Evolutionary conservation across 2,329 filamentous ascomycete genomes (phyloP).

Genomic region (Sclerotinia spermophila): DNA sequence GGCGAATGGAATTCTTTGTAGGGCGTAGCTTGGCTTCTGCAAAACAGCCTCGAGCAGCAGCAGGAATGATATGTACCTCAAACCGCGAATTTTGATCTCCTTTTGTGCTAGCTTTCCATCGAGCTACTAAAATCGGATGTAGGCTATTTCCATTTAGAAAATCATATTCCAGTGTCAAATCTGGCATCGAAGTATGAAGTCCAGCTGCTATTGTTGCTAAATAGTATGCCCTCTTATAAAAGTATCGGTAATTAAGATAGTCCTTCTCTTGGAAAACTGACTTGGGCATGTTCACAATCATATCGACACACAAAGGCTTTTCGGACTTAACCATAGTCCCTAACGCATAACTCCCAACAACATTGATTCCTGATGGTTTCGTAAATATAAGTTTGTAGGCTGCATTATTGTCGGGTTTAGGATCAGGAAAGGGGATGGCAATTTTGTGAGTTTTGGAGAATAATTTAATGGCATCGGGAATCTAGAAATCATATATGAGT

Average conservation of each 20-base stretch:
- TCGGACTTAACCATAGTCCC: constrained; percentile 68
- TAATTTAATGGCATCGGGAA: constrained; percentile 63
- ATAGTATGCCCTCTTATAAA: constrained; percentile 92
- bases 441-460: constrained; percentile 66
- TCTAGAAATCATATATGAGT: constrained; percentile 43
- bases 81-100: constrained; percentile 44
- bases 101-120: constrained; percentile 38
- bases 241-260: constrained; percentile 87
- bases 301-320: constrained; percentile 62
- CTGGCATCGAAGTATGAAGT: constrained; percentile 55
- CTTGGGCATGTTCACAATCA: constrained; percentile 81
- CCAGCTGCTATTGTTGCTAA: constrained; percentile 74
- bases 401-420: constrained; percentile 68
- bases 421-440: constrained; percentile 79
- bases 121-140: constrained; percentile 61
- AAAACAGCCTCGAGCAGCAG: constrained; percentile 67
- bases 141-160: constrained; percentile 70
- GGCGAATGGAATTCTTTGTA: constrained; percentile 65
- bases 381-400: constrained; percentile 79
- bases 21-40: constrained; percentile 67
- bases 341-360: constrained; percentile 81
- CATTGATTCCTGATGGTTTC: constrained; percentile 74
- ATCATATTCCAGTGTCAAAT: constrained; percentile 58
- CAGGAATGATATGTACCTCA: constrained; percentile 73
- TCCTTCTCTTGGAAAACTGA: constrained; percentile 89